phyloP scores from a whole-genome alignment of 306 rosid genomes.

The Quillaja saponaria region DNA sequence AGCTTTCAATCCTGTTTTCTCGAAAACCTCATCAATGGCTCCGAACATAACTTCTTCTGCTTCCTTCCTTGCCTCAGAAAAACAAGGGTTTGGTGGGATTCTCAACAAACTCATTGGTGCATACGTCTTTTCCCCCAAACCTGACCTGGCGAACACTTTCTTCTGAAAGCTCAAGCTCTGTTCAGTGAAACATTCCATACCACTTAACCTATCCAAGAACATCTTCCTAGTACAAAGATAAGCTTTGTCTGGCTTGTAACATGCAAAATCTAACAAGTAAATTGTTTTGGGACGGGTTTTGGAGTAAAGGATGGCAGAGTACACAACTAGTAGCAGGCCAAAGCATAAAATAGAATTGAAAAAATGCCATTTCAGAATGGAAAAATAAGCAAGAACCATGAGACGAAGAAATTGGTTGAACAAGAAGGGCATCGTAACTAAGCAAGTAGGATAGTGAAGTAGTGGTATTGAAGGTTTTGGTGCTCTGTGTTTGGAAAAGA shows the following conservation, averaged over 20 bases:
- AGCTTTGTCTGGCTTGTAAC: constrained; percentile 14
- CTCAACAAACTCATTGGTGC: constrained; percentile 23
- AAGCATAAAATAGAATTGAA: too few relatives aligned
- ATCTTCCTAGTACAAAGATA: constrained; percentile 30
- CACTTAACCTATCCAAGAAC: constrained; percentile 23
- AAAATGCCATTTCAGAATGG: too few relatives aligned
- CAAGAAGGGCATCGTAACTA: too few relatives aligned
- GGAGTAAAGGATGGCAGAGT: not conserved
- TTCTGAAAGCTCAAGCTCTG: constrained; percentile 13
- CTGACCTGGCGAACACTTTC: constrained; percentile 36
- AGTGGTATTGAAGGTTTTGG: too few relatives aligned
- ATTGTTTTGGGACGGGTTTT: constrained; percentile 18
- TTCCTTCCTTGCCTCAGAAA: constrained; percentile 31
- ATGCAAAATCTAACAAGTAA: constrained; percentile 38
- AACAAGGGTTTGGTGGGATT: constrained; percentile 10
- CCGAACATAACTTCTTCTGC: constrained; percentile 30
- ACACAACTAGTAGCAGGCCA: too few relatives aligned
- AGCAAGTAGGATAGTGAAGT: too few relatives aligned
- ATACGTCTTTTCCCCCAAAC: constrained; percentile 37
- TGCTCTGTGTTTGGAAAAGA: too few relatives aligned
- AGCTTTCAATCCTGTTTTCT: constrained; percentile 30
- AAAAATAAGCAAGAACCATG: too few relatives aligned
- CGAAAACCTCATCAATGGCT: constrained; percentile 36
- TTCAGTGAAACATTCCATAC: constrained; percentile 7
- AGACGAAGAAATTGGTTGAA: too few relatives aligned